These are phyloP conservation scores for Sugiyamaella lignohabitans DNA, from an alignment of 805 yeast genomes.

Conservation along the genomic window DNA sequence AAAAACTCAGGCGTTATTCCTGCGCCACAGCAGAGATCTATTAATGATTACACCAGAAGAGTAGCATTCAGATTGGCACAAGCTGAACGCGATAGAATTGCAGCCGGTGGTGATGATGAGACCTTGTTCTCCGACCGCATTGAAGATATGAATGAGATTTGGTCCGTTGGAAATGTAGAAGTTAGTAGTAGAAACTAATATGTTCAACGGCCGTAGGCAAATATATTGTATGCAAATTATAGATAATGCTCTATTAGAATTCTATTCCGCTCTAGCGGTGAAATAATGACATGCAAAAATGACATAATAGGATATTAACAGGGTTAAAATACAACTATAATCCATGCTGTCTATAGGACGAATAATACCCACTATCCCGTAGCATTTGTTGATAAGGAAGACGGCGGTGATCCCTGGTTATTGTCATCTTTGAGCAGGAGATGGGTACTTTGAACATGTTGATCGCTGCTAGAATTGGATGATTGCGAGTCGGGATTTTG, in stretches of 20 bases:
- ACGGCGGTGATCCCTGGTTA: background rate
- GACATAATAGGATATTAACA: no score
- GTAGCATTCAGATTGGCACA: constrained; percentile 81
- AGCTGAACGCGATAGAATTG: constrained; percentile 81
- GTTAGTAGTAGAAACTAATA: background rate
- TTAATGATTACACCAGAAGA: constrained; percentile 83
- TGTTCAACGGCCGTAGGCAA: no score
- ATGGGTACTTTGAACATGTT: background rate
- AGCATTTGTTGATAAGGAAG: background rate
- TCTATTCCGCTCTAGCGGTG: no score
- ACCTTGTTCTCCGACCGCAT: constrained; percentile 75
- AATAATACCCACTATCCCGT: background rate
- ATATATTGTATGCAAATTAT: no score
- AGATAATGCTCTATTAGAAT: no score
- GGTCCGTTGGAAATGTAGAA: constrained; percentile 50
- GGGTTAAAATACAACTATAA: no score
- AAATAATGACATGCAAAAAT: no score
- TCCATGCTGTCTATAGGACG: no score
- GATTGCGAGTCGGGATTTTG: background rate
- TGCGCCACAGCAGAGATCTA: constrained; percentile 47
- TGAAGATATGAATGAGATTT: constrained; percentile 81
- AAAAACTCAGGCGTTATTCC: constrained; percentile 30
- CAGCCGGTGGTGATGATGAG: constrained; percentile 86
- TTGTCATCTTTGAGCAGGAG: background rate
- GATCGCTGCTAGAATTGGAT: background rate